Base-by-base conservation (phyloP, 2,329 filamentous ascomycete species). In the Monilinia vaccinii-corymbosi region DNA sequence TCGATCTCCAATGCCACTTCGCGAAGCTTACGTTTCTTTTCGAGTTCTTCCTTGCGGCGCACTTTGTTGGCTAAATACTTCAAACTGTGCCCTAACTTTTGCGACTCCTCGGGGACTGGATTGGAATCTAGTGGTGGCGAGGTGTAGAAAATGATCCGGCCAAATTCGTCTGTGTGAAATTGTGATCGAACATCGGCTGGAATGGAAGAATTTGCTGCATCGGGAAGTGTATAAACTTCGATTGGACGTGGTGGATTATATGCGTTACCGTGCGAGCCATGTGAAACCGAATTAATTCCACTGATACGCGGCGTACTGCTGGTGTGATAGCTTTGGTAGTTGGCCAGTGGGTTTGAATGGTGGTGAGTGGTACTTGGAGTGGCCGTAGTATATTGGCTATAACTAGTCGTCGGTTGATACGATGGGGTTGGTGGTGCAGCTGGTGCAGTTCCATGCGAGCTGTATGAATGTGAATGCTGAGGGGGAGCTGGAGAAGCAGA, bases 101-200 rank as follows among this genome's bases (percentile, higher is more conserved):
- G 65, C 2, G 46, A 61, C 10, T 67, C 61, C 23, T 68, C 63
- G 11, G 67, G 63, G 36, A 71, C 38, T 31, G 63, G 66, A 38
- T 69, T 66, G 57, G 63, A 58, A 64, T 84, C 80, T 47, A 87
- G 71, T 1, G 86, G 86, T 4, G 86, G 85, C 0, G 79, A 76
- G 1, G 83, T 84, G 75, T 87, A 89, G 75, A 88, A 89, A 8
- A 89, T 75, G 0, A 89, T 76, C 32, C 80, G 80, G 11, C 85
- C 86, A 56, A 80, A 75, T 16, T 84, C 83, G 65, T 89, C 85
- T 55, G 79, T 78, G 60, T 88, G 84, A 68, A 88, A 89, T 64
- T 86, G 81, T 56, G 79, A 74, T 42, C 86, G 82, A 25, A 88
- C 81, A 44, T 86, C 82, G 6, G 76, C 72, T 0, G 86, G 85